These are phyloP conservation scores for Piper betle DNA, from an alignment of 164 flowering plant genomes.

Conservation along the genomic window DNA sequence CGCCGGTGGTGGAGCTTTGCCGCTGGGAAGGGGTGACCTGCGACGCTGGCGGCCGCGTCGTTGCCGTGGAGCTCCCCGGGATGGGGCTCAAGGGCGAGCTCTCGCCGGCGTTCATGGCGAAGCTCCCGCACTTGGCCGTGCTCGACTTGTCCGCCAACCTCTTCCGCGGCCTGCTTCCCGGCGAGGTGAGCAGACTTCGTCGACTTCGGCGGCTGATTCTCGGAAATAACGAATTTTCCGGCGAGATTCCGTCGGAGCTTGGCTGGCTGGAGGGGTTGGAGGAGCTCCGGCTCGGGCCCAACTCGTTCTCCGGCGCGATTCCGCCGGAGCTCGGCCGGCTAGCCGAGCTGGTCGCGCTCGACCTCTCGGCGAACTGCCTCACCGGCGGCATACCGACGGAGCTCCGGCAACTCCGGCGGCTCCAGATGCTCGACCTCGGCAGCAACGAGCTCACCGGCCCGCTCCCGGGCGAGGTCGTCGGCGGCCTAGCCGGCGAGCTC, in stretches of 20 bases:
- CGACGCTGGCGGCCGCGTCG: constrained; percentile 23
- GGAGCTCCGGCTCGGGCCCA: constrained; percentile 34
- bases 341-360: constrained; percentile 22
- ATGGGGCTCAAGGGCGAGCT: constrained; percentile 38
- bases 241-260: constrained; percentile 31
- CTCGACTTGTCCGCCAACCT: constrained; percentile 47
- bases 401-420: constrained; percentile 25
- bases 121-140: constrained; percentile 20
- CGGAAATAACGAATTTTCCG: constrained; percentile 35
- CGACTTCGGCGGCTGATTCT: constrained; percentile 20
- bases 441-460: constrained; percentile 46
- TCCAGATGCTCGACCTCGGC: constrained; percentile 33
- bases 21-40: constrained; percentile 52
- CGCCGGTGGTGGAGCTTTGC: constrained; percentile 25
- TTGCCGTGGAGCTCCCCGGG: constrained; percentile 28
- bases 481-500: constrained; percentile 22
- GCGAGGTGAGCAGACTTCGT: constrained; percentile 15
- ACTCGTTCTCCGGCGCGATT: constrained; percentile 37
- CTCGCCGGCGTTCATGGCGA: constrained; percentile 25
- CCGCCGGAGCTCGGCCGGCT: constrained; percentile 44
- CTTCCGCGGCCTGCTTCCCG: constrained; percentile 31
- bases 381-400: constrained; percentile 29
- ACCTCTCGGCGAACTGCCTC: constrained; percentile 36
- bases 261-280: constrained; percentile 31
- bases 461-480: constrained; percentile 28